Evolutionary conservation across 2,329 filamentous ascomycete species (phyloP).

Genomic region (Rhynchosporium agropyri): DNA sequence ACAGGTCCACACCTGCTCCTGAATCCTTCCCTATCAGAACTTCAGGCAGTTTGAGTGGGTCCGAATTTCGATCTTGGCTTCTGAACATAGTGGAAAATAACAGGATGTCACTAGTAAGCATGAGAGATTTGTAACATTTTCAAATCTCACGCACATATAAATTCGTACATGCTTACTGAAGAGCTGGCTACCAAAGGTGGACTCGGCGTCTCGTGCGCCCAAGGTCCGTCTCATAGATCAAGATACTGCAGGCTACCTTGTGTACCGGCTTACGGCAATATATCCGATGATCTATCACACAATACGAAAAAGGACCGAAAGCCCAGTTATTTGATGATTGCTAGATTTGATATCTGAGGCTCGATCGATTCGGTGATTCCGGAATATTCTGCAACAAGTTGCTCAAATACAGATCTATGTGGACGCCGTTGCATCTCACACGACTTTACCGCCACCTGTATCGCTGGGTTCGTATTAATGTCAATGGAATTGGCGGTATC

Average conservation of each 20-base stretch:
- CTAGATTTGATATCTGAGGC: background rate
- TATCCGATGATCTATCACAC: background rate
- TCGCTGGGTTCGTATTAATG: slow-evolving; percentile 2
- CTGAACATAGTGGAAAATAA: background rate
- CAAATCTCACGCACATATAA: background rate
- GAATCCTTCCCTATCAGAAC: background rate
- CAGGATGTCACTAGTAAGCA: background rate
- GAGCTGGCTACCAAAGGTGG: too few species aligned
- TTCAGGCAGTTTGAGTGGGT: background rate
- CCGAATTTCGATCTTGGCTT: background rate
- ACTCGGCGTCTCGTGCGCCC: too few species aligned
- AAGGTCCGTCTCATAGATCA: background rate
- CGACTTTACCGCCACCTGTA: background rate
- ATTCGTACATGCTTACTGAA: too few species aligned
- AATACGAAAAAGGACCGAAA: slow-evolving; percentile 1
- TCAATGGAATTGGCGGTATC: background rate
- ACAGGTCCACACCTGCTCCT: too few species aligned
- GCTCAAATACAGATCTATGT: background rate
- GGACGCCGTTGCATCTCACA: background rate
- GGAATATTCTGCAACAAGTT: background rate
- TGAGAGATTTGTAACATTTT: background rate
- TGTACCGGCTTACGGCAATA: background rate
- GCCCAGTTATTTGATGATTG: background rate
- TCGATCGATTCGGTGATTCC: background rate
- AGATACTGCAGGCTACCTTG: background rate